A percentile compares a stretch with the other conserved stretches of the same genome.
Conservation (phyloP, 331 rosid species). For the Pyracantha coccinea region DNA sequence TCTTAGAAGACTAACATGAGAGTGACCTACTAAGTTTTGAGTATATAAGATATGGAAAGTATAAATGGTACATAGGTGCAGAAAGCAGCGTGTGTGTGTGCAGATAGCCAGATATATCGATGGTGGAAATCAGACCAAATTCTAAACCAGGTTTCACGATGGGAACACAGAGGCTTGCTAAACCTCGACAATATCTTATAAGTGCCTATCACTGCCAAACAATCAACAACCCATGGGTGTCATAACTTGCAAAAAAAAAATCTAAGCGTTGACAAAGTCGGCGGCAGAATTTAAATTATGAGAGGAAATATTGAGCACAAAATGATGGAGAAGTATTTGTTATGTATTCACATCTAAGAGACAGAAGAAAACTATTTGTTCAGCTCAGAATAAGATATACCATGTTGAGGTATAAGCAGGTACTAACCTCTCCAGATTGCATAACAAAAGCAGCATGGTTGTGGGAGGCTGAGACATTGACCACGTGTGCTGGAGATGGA, state of each 20-base stretch:
- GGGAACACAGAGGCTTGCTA: not conserved
- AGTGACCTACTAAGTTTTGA: not conserved
- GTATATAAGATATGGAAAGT: not conserved
- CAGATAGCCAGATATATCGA: not conserved
- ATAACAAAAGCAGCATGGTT: conserved; percentile 84
- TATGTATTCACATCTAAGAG: not conserved
- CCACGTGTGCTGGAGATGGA: conserved; percentile 53
- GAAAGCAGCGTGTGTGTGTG: not conserved
- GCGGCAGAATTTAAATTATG: not conserved
- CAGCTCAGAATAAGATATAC: not conserved
- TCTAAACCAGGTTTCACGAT: not conserved
- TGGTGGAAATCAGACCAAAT: not conserved
- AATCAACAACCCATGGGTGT: not conserved
- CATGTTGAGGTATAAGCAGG: conserved; percentile 2
- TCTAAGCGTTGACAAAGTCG: not conserved
- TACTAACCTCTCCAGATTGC: conserved; percentile 81
- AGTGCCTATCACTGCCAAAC: not conserved
- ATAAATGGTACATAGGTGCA: not conserved
- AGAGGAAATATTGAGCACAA: not conserved
- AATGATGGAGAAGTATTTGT: not conserved
- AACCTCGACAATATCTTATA: not conserved
- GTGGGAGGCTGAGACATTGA: conserved; percentile 80
- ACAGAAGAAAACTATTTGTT: not conserved
- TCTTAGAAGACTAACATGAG: not conserved
- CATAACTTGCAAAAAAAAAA: not conserved